phyloP scores from a whole-genome alignment of 1,139 yeast genomes.

The Wickerhamiella infanticola region DNA sequence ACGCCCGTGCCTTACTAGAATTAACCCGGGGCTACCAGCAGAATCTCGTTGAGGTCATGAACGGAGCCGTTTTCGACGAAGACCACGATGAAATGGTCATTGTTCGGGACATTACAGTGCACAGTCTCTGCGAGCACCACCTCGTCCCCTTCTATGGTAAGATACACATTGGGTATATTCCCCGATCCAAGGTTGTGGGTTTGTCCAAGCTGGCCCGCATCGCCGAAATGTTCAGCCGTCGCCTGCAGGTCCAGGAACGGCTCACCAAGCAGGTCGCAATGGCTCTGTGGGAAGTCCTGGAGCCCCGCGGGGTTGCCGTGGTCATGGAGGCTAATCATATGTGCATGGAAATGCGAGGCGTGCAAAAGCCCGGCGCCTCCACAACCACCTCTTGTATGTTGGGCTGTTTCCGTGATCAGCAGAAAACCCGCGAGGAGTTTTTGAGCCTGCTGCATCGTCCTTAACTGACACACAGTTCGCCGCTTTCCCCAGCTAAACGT shows the following conservation, averaged over 20 bases:
- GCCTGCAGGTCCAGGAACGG: constrained; percentile 94
- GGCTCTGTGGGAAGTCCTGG: constrained; percentile 79
- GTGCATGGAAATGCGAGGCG: constrained; percentile 99
- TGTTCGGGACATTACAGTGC: constrained; percentile 84
- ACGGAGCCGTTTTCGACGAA: constrained; percentile 91
- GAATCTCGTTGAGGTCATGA: constrained; percentile 63
- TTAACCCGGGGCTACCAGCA: constrained; percentile 96
- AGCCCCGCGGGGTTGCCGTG: constrained; percentile 95
- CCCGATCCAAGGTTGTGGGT: constrained; percentile 88
- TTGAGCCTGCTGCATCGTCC: constrained; percentile 40
- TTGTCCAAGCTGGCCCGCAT: constrained; percentile 82
- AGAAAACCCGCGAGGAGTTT: constrained; percentile 92
- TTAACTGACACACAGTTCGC: too few species aligned
- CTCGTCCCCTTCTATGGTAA: constrained; percentile 94
- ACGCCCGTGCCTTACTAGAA: constrained; percentile 89
- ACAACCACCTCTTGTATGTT: constrained; percentile 96
- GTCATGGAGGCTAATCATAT: constrained; percentile 96
- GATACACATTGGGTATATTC: constrained; percentile 92
- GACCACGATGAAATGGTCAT: constrained; percentile 99
- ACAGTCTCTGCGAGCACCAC: constrained; percentile 92
- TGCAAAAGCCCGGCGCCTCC: constrained; percentile 84
- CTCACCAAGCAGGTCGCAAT: constrained; percentile 93
- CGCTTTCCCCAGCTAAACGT: too few species aligned
- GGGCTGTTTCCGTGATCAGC: constrained; percentile 85
- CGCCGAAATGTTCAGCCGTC: constrained; percentile 92